Base-by-base conservation (phyloP, 2,329 filamentous ascomycete species). In the Colletotrichum karsti region DNA sequence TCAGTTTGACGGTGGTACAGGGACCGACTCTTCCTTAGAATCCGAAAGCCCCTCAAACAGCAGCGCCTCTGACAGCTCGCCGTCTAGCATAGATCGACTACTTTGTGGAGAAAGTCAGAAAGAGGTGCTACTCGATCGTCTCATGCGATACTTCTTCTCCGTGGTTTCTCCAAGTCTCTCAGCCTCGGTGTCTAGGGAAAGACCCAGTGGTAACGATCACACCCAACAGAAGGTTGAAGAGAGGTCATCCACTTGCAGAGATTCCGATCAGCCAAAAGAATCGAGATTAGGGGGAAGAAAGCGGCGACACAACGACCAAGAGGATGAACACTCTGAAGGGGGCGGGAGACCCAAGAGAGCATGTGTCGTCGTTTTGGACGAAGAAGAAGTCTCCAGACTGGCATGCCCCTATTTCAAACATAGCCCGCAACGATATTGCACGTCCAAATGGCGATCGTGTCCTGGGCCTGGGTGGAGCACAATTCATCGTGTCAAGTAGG, bases 311-410 rank as follows among this genome's bases (percentile, higher is more conserved):
- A 8, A 35, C 10, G 44, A n/a, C n/a, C 20, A 28, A 24, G 44
- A 26, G 13, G 44, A 48, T 48, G 44, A 48, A 20, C 39, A 42
- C n/a, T 35, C 15, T 13, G 33, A 13, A 35, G 33, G 5, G 33
- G 8, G 5, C 33, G 33, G 33, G 33, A 35, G 33, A 35, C 10
- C 7, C 22, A 57, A 57, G n/a, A 57, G n/a, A 12, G 93, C 15
- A 8, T 26, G 39, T 10, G 3, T 35, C 5, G 4, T 10, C 4
- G 7, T 18, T 5, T 7, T 18, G n/a, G 50, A 22, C 3, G 9
- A 15, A 13, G 12, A 9, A 7, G 54, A 57, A 20, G 22, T n/a
- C 12, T 15, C 26, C 5, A 33, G 54, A 15, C 26, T 57, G n/a
- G 54, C 39, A 6, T 57, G 54, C n/a, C 54, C 53, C n/a, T 57